Conservation (phyloP, 495 filamentous ascomycete genomes). For the Astrothelium macrocarpum region DNA sequence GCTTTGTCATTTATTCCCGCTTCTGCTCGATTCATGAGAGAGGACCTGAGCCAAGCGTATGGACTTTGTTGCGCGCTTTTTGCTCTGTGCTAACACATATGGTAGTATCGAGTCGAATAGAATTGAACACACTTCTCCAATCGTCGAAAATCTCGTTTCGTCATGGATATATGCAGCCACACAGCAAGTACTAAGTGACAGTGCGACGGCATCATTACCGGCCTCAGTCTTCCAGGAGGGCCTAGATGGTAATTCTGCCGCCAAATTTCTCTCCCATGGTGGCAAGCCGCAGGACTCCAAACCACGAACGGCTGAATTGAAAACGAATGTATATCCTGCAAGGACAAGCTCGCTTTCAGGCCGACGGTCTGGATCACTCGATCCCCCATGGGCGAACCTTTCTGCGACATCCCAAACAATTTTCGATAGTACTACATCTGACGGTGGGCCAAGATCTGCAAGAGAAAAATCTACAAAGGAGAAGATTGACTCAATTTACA, state of each 20-base stretch:
- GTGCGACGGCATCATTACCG: conserved; percentile 42
- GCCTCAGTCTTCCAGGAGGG: not conserved
- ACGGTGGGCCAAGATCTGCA: conserved; percentile 14
- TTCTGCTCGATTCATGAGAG: conserved; percentile 64
- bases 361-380: not conserved
- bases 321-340: conserved; percentile 5
- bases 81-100: not conserved
- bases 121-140: conserved; percentile 26
- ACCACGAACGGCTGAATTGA: conserved; percentile 43
- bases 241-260: conserved; percentile 12
- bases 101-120: conserved; percentile 2
- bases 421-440: conserved; percentile 1
- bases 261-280: conserved; percentile 42
- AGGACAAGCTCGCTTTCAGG: conserved; percentile 25
- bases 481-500: conserved; percentile 16
- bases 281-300: conserved; percentile 30
- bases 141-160: conserved; percentile 68
- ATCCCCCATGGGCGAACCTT: not conserved
- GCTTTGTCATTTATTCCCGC: conserved; percentile 72
- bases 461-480: conserved; percentile 12
- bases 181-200: conserved; percentile 69
- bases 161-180: conserved; percentile 77
- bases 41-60: conserved; percentile 50
- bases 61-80: not conserved
- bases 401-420: not conserved